Base-by-base conservation (phyloP, 495 filamentous ascomycete genomes). In the Penicillium riverlandense region DNA sequence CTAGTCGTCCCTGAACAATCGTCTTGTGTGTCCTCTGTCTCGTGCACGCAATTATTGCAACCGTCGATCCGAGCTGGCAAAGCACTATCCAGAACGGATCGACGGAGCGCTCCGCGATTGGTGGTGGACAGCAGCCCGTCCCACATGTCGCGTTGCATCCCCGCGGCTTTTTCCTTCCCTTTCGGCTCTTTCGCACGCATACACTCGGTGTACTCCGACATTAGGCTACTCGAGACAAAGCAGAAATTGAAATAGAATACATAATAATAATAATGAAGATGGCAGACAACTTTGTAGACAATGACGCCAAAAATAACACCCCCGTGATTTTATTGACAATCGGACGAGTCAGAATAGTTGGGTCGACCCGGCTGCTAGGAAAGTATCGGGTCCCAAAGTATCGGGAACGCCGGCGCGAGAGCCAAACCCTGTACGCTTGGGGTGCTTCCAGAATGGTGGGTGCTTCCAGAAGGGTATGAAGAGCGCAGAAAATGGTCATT, bases 341-440 rank as follows among this genome's bases (percentile, higher is more conserved):
- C 22, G 31, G 49, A 49, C 53, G 50, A 50, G 56, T 54, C 41
- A 52, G 41, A 52, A 45, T 28, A 42, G 35, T 40, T 41, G 29
- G 34, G 43, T 45, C 41, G 43, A 54, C 57, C 57, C 57, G 49
- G 54, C 45, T 43, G 40, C 30, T 45, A 36, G 57, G 57, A 60
- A 52, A 42, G 48, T 38, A 29, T 44, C 46, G 48, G 57, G 51
- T 52, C 44, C 57, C 57, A 58, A 40, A 12, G 45, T 32, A 47
- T 53, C 57, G 57, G 57, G 49, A 60, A 47, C 54, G 45, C 47
- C 32, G 38, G 51, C 44, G 41, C 50, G 46, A 38, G 48, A 44
- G 44, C 50, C 56, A 47, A 49, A 36, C 29, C 41, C 33, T 29
- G 15, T 14, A 41, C 15, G 4, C 15, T 12, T 34, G 32, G 7